These are phyloP conservation scores for Xerocomus amazonicus DNA, from an alignment of 1,284 basidiomycete genomes.

Conservation along the genomic window DNA sequence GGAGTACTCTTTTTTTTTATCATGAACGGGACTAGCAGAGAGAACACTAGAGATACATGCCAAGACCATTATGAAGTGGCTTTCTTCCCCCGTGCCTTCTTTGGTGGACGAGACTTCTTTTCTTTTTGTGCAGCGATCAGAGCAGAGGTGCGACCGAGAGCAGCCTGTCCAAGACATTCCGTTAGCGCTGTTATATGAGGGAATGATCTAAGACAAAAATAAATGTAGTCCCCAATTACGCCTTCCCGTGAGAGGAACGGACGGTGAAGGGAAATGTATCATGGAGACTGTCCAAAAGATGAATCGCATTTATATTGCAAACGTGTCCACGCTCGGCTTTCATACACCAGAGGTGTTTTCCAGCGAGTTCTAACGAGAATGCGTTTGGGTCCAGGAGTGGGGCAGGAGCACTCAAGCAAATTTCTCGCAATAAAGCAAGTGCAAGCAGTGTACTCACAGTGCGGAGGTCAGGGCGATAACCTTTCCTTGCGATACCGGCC, in stretches of 20 bases:
- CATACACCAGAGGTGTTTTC: slow-evolving; percentile 58
- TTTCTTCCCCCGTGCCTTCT: slow-evolving; percentile 79
- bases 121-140: slow-evolving; percentile 69
- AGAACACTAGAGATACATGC: slow-evolving; percentile 25
- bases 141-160: slow-evolving; percentile 79
- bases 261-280: slow-evolving; percentile 18
- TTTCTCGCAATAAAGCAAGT: not conserved
- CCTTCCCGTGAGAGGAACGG: slow-evolving; percentile 13
- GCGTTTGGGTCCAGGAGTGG: slow-evolving; percentile 35
- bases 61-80: slow-evolving; percentile 29
- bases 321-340: slow-evolving; percentile 85
- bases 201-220: slow-evolving; percentile 13
- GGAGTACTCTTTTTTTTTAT: slow-evolving; percentile 9
- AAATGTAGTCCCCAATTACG: slow-evolving; percentile 26
- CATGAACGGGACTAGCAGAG: slow-evolving; percentile 19
- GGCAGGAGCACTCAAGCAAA: not conserved
- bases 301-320: slow-evolving; percentile 60
- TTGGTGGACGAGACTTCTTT: slow-evolving; percentile 66
- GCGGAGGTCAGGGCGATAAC: slow-evolving; percentile 83
- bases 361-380: slow-evolving; percentile 77
- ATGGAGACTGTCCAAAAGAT: slow-evolving; percentile 24
- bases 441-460: slow-evolving; percentile 57
- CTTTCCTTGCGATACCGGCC: slow-evolving; percentile 62
- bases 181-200: slow-evolving; percentile 18
- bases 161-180: slow-evolving; percentile 48